A percentile compares a stretch with the other conserved stretches of the same genome.
Evolutionary conservation across 495 filamentous ascomycete genomes (phyloP).

Genomic region (Astrothelium macrocarpum): DNA sequence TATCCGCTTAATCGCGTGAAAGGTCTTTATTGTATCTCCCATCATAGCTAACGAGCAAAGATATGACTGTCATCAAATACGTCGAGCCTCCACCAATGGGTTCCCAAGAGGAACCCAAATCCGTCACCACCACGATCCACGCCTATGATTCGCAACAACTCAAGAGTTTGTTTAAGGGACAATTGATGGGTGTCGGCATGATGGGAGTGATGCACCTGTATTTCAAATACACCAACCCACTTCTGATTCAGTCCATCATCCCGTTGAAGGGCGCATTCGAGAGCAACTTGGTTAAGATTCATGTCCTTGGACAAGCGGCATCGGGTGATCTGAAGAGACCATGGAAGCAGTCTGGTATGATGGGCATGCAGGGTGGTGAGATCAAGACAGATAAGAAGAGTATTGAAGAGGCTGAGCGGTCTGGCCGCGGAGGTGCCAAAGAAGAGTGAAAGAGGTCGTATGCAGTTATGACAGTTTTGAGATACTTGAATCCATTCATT

Average conservation of each 20-base stretch:
- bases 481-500: no score
- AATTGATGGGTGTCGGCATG: constrained; percentile 93
- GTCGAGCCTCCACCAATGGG: constrained; percentile 91
- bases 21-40: not conserved
- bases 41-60: constrained; percentile 35
- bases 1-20: not conserved
- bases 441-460: constrained; percentile 28
- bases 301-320: constrained; percentile 83
- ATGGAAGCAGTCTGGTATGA: constrained; percentile 65
- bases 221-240: constrained; percentile 98
- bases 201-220: constrained; percentile 98
- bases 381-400: constrained; percentile 95
- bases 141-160: constrained; percentile 86
- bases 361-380: constrained; percentile 66
- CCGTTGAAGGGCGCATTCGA: constrained; percentile 93
- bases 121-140: constrained; percentile 88
- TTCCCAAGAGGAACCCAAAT: constrained; percentile 82
- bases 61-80: constrained; percentile 96
- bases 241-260: constrained; percentile 96
- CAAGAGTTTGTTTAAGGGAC: constrained; percentile 68
- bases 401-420: constrained; percentile 42
- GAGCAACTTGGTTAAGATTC: constrained; percentile 89
- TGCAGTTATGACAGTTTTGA: not conserved
- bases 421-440: constrained; percentile 34
- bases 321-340: constrained; percentile 86